Evolutionary conservation across 2,329 filamentous ascomycete species (phyloP), one percentile per base, ranked within the genome.

Genomic region (Zasmidium angulare): DNA sequence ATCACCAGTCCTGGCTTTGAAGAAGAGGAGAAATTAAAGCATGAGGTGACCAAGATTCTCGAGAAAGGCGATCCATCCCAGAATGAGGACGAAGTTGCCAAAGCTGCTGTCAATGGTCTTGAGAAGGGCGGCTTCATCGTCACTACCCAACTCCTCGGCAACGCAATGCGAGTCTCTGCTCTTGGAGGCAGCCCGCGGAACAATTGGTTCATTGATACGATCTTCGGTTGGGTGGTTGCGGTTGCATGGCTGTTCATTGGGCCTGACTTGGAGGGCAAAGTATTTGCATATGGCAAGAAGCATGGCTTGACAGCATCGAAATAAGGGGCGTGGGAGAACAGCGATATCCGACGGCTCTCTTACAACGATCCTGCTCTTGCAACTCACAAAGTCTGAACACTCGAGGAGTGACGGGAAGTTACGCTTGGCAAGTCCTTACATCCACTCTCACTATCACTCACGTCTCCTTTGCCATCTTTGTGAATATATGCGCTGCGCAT

Each of bases 41-140:
- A 93, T 7, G 85, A 82, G 3, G 82, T 97, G 52, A 96, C 93
- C 2, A 83, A 86, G 66, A 81, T 88, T 54, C 77, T 98, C 49
- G 95, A 98, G 76, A 86, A 90, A 66, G 83, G 84, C n/a, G 95
- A 99, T 72, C 88, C 88, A 14, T 82, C 86, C 50, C 89, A 96
- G 75, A 88, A 84, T 0, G 89, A 91, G 3, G 88, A 95, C 3
- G 83, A 89, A 60, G 91, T 96, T 14, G 95, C 95, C 1, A 75
- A 77, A 2, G 80, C 79, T 9, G 81, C 90, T 0, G 86, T 99
- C 53, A 77, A 78, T 47, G 90, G 89, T 0, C 77, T 99, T 48
- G 92, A 98, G 75, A 85, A 78, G 36, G 95, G 93, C 0, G 81
- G 95, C 22, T 93, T 90, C 74, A 82, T 91, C 69, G 84, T 96